Evolutionary conservation across 768 basidiomycete species (phyloP).

Genomic region (Podaxis carcinomalis): DNA sequence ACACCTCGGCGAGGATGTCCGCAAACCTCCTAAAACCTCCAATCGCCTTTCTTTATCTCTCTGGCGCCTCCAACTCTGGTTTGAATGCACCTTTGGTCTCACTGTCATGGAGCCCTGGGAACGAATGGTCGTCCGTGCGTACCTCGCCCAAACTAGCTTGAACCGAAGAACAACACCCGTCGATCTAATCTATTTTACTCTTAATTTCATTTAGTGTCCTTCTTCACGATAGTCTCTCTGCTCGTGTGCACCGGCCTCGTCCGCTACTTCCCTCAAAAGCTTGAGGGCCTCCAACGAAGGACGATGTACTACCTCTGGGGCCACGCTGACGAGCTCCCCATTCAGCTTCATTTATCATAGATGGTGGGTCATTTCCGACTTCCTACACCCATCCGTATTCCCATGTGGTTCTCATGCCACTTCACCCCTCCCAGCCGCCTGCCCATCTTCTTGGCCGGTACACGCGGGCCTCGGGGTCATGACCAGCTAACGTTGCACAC

Average conservation of each 20-base stretch:
- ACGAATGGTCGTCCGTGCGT: slow-evolving; percentile 40
- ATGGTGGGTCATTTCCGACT: neutral
- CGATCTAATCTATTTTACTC: neutral
- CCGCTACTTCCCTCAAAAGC: slow-evolving; percentile 42
- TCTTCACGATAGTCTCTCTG: slow-evolving; percentile 33
- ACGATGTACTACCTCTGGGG: slow-evolving; percentile 48
- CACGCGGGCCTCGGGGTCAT: no score
- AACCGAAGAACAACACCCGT: neutral
- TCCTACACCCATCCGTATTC: neutral
- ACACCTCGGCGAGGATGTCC: slow-evolving; percentile 7
- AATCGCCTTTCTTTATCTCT: slow-evolving; percentile 23
- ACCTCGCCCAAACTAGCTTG: neutral
- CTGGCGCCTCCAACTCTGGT: slow-evolving; percentile 47
- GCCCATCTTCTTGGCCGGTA: neutral
- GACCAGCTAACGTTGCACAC: no score
- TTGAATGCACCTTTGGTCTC: slow-evolving; percentile 49
- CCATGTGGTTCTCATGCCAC: neutral
- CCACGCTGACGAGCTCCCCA: slow-evolving; percentile 29
- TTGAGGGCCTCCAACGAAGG: slow-evolving; percentile 36
- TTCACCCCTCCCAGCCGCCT: neutral
- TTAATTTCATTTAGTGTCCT: slow-evolving; percentile 29
- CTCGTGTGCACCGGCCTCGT: slow-evolving; percentile 37
- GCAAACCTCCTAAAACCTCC: slow-evolving; percentile 1
- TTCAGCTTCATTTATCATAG: slow-evolving; percentile 2
- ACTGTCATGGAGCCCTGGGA: slow-evolving; percentile 54